Base-by-base conservation (phyloP, 306 rosid genomes). In the Quercus gilva region DNA sequence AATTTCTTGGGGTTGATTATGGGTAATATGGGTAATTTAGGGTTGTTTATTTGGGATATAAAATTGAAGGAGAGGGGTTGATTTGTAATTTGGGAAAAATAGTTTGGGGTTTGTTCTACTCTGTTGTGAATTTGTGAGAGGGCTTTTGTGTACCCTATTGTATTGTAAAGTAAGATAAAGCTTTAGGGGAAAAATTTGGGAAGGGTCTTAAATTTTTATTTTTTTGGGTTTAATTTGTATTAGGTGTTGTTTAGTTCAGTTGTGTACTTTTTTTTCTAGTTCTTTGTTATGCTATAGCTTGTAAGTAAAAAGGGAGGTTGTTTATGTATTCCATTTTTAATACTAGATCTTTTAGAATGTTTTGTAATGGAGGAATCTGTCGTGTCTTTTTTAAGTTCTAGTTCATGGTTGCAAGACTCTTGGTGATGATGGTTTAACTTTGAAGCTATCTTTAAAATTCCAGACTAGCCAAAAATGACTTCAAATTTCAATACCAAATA, bases 131-230 rank as follows among this genome's bases (percentile, higher is more conserved):
- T 81, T 52, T 77, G 74, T 49, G 18, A 52, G 18, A 52, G 69
- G 21, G 55, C 33, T 49, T 29, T 69, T 35, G 63, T 73, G 76
- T 55, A 74, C 78, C 85, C 81, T 83, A 68, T 61, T 83, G 89
- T 85, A 15, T 17, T 83, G 85, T 86, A 80, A 89, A 86, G 78
- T 83, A 78, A 60, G 31, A 69, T 65, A 73, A 49, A 80, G 56
- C 29, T 2, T 19, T 79, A 79, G 84, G 86, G 83, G 45, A 19
- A 79, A 73, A 69, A 37, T 35, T 31, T 61, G 21, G 45, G 45
- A 41, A 8, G 45, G 45, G 45, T 2, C 1, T 35, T 35, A 5
- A 5, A 35, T 5, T 5, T 33, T 1, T 33, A 0, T 5, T 41
- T 41, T 41, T 41, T 8, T 41, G 45, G 11, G 11, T 41, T 41